Evolutionary conservation across 148 eudicot species (phyloP).

Genomic region (Amaranthus hypochondriacus): DNA sequence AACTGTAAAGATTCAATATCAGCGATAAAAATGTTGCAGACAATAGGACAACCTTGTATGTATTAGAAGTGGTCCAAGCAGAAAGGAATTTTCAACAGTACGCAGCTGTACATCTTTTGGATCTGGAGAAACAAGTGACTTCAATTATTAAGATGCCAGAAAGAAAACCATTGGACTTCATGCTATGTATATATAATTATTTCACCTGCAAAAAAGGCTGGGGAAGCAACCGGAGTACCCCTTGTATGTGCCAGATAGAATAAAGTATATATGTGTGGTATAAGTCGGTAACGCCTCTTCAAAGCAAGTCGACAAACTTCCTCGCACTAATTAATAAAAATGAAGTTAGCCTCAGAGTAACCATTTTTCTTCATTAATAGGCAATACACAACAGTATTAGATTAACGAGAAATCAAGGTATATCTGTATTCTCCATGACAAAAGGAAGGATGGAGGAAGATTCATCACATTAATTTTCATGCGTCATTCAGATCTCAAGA

Average conservation of each 20-base stretch:
- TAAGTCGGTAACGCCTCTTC: slow-evolving; percentile 83
- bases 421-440: background rate
- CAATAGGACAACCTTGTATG: slow-evolving; percentile 62
- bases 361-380: background rate
- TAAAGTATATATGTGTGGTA: slow-evolving; percentile 89
- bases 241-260: slow-evolving; percentile 89
- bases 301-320: slow-evolving; percentile 93
- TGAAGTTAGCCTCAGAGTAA: slow-evolving; percentile 8
- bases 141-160: background rate
- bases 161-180: slow-evolving; percentile 7
- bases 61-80: slow-evolving; percentile 85
- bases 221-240: slow-evolving; percentile 92
- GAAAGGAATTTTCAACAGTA: slow-evolving; percentile 63
- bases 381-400: background rate
- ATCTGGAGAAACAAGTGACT: slow-evolving; percentile 46
- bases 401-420: background rate
- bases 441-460: background rate
- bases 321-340: slow-evolving; percentile 59
- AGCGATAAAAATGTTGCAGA: background rate
- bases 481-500: background rate
- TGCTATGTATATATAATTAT: background rate
- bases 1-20: background rate
- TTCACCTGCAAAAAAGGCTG: slow-evolving; percentile 82
- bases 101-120: slow-evolving; percentile 67
- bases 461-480: background rate